A percentile compares a stretch with the other conserved stretches of the same genome.
These are phyloP conservation scores for Alternaria sp. DNA, from an alignment of 2,329 filamentous ascomycete species.

Conservation along the genomic window DNA sequence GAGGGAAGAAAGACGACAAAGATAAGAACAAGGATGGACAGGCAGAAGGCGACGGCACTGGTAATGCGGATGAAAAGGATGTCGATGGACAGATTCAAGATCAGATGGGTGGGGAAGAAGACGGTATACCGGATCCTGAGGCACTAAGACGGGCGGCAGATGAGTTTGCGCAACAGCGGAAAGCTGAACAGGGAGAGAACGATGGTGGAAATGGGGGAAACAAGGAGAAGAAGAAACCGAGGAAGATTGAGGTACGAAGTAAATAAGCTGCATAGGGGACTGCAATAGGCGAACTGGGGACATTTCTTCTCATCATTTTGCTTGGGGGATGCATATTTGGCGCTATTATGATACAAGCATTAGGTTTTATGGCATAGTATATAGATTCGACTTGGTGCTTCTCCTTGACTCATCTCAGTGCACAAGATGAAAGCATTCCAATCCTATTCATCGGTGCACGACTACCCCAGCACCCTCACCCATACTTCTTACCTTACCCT, in stretches of 20 bases:
- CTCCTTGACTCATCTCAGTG: not conserved
- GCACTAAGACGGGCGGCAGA: constrained; percentile 35
- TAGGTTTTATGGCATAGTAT: not conserved
- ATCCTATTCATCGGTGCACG: constrained; percentile 27
- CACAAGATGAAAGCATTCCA: not conserved
- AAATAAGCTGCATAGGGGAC: constrained; percentile 7
- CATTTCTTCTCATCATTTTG: not conserved
- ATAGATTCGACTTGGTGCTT: not conserved
- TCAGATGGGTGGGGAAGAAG: constrained; percentile 12
- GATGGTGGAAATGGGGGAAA: constrained; percentile 7
- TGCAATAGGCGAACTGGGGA: not conserved
- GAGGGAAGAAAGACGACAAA: constrained; percentile 24
- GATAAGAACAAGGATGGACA: constrained; percentile 13
- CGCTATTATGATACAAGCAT: not conserved
- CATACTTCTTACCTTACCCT: constrained; percentile 68
- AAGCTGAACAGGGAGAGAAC: constrained; percentile 6
- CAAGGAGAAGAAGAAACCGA: constrained; percentile 31
- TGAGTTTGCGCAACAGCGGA: constrained; percentile 13
- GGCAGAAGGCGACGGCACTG: constrained; percentile 19
- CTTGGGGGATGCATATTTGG: constrained; percentile 1
- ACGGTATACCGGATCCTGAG: constrained; percentile 39
- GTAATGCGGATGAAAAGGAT: constrained; percentile 13
- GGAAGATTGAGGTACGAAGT: constrained; percentile 40
- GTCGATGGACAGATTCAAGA: constrained; percentile 10
- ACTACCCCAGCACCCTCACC: constrained; percentile 47